These are phyloP conservation scores for Kwoniella shandongensis DNA, from an alignment of 768 basidiomycete species.

Conservation along the genomic window DNA sequence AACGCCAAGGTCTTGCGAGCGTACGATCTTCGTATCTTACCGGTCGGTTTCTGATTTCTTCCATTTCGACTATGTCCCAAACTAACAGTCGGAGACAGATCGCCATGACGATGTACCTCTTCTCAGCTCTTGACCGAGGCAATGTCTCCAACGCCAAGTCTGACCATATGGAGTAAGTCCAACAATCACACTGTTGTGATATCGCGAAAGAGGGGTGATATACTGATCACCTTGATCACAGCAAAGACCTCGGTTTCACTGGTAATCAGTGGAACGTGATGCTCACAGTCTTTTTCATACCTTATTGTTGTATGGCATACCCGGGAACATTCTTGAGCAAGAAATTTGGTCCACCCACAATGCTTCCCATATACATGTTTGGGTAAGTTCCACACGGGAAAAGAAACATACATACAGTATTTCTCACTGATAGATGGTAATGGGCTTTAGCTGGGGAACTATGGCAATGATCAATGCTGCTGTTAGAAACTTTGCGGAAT, in stretches of 20 bases:
- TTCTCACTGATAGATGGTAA: too few relatives aligned
- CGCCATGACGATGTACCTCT: slow-evolving; percentile 25
- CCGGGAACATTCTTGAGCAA: slow-evolving; percentile 21
- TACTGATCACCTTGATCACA: not conserved
- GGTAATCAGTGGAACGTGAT: slow-evolving; percentile 24
- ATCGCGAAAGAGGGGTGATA: not conserved
- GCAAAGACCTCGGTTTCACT: slow-evolving; percentile 20
- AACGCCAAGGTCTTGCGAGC: slow-evolving; percentile 2
- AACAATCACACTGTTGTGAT: too few relatives aligned
- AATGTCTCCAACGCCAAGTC: slow-evolving; percentile 27
- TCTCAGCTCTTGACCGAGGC: slow-evolving; percentile 17
- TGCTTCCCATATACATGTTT: slow-evolving; percentile 29
- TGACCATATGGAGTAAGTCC: slow-evolving; percentile 23
- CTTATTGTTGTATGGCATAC: slow-evolving; percentile 18
- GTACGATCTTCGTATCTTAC: slow-evolving; percentile 23
- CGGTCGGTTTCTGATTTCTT: slow-evolving; percentile 2
- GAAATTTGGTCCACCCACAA: slow-evolving; percentile 17
- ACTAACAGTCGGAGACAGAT: not conserved
- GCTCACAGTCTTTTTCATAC: slow-evolving; percentile 27
- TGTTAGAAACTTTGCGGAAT: slow-evolving; percentile 23
- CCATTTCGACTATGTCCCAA: not conserved
- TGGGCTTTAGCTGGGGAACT: slow-evolving; percentile 5
- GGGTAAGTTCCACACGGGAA: slow-evolving; percentile 22
- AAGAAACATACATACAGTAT: too few relatives aligned
- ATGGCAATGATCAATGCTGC: slow-evolving; percentile 28